Conservation (phyloP, 1,284 basidiomycete genomes). For the Mycosarcoma maydis region DNA sequence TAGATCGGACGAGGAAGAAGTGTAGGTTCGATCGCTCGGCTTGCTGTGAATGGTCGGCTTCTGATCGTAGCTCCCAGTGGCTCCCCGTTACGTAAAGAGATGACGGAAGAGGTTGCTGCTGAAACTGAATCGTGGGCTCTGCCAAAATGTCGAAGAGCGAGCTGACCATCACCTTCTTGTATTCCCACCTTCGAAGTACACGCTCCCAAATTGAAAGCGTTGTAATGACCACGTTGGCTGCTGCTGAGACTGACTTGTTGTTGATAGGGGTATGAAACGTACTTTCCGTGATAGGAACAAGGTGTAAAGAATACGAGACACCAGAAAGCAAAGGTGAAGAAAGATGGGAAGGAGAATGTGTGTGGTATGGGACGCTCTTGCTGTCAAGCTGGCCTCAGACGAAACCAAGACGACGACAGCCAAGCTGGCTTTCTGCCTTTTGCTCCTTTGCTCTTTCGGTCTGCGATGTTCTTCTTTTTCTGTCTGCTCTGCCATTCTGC, state of each 20-base stretch:
- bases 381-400: constrained; percentile 2
- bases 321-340: constrained; percentile 24
- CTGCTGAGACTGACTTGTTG: constrained; percentile 2
- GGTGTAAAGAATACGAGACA: constrained; percentile 33
- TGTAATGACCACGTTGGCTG: too few relatives aligned
- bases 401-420: constrained; percentile 1
- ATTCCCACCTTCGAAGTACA: not conserved
- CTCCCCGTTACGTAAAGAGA: too few relatives aligned
- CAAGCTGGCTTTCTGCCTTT: constrained; percentile 1
- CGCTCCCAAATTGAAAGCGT: not conserved
- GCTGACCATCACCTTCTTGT: not conserved
- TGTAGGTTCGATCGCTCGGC: constrained; percentile 2
- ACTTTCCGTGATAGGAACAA: constrained; percentile 41
- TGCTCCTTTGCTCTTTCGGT: not conserved
- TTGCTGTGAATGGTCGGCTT: not conserved
- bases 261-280: constrained; percentile 18
- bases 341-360: not conserved
- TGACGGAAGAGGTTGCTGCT: too few relatives aligned
- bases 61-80: too few relatives aligned
- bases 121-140: too few relatives aligned
- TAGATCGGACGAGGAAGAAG: not conserved
- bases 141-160: not conserved
- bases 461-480: not conserved
- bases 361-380: not conserved
- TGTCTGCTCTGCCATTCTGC: not conserved